Evolutionary conservation across 2,329 filamentous ascomycete species (phyloP).

Genomic region (Xylaria sp.): DNA sequence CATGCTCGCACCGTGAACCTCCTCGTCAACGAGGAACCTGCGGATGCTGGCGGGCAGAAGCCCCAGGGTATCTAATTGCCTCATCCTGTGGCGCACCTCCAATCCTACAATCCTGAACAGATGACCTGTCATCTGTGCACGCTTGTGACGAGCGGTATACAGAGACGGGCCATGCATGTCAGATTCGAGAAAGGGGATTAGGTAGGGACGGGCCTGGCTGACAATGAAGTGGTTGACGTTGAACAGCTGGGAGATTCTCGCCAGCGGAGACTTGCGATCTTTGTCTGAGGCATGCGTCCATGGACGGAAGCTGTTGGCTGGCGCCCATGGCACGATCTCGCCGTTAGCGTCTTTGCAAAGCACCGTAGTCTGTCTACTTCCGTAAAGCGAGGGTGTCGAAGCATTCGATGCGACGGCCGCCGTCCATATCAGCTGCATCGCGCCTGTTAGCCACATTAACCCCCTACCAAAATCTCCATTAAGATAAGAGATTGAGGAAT

Average conservation of each 20-base stretch:
- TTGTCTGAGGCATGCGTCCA: conserved; percentile 73
- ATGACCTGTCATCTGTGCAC: conserved; percentile 66
- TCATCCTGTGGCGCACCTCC: conserved; percentile 82
- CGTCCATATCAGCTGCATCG: conserved; percentile 77
- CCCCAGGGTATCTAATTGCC: conserved; percentile 81
- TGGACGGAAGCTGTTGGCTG: conserved; percentile 72
- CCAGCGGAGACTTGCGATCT: conserved; percentile 72
- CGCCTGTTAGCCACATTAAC: conserved; percentile 31
- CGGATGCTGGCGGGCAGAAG: conserved; percentile 75
- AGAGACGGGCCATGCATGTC: conserved; percentile 80
- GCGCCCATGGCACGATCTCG: conserved; percentile 77
- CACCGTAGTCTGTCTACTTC: conserved; percentile 70
- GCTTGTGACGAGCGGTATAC: conserved; percentile 67
- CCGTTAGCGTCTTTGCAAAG: conserved; percentile 82
- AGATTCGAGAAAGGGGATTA: conserved; percentile 84
- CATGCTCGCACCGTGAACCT: conserved; percentile 79
- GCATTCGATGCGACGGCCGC: conserved; percentile 81
- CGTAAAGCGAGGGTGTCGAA: conserved; percentile 71
- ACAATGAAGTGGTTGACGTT: conserved; percentile 97
- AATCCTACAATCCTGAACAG: conserved; percentile 75
- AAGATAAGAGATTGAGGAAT: not conserved
- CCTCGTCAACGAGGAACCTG: conserved; percentile 83
- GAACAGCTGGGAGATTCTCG: conserved; percentile 82
- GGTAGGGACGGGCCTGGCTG: conserved; percentile 88
- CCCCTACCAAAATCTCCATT: not conserved